Evolutionary conservation across 768 basidiomycete genomes (phyloP), one percentile per base, ranked within the genome.

Genomic region (Russula emetica): DNA sequence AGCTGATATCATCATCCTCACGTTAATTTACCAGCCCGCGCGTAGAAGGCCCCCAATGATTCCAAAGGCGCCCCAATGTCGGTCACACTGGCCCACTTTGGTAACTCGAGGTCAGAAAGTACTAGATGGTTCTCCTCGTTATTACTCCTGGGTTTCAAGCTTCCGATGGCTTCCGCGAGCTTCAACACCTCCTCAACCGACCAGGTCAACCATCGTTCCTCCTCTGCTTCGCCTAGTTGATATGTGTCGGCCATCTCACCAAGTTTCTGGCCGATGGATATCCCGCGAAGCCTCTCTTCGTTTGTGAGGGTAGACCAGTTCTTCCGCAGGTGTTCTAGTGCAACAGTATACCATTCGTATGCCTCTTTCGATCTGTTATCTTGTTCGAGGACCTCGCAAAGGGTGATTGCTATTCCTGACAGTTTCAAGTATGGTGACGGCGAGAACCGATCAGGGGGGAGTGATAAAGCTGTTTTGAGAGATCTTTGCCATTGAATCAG

Each of bases 31-130:
- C 83, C 86, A 40, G 75, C 75, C 38, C 77, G 75, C 5, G 82
- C 80, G 66, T 89, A 88, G 58, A 84, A 84, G 5, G 79, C 75
- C 1, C 83, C 88, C 5, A 90, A 77, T 0, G 85, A 83, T 68
- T 87, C 87, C 38, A 90, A 76, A 1, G 87, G 87, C 11, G 86
- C 84, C 22, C 83, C 85, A 28, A 90, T 73, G 67, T 89, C 85
- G 24, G 80, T 78, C 61, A 76, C 78, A 10, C 77, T 76, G 53
- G 81, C 81, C 88, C 88, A 89, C 22, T 70, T 63, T 1, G 88
- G 87, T 55, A 88, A 67, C 16, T 78, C 77, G 24, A 90, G 75
- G 58, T 84, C 83, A 1, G 80, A 65, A 51, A 72, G 62, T 32
- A 69, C 70, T 57, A 63, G 28, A 36, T 58, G n/a, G 52, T 47